These are phyloP conservation scores for Termitomyces sp. DNA, from an alignment of 768 basidiomycete species.

Conservation along the genomic window DNA sequence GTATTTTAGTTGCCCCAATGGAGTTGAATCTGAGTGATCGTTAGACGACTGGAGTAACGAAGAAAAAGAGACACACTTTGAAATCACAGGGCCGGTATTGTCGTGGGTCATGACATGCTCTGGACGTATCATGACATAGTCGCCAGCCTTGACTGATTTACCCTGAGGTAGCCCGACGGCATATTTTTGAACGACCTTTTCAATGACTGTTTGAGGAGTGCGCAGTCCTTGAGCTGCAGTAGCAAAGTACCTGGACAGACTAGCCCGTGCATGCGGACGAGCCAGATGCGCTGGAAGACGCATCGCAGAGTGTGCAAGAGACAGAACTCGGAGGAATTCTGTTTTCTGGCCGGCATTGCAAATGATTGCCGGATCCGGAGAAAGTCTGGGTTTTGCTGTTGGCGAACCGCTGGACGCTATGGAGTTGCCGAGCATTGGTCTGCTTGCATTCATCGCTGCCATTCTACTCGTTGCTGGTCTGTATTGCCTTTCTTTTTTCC, in stretches of 20 bases:
- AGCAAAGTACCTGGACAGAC: constrained; percentile 19
- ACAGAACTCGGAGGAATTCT: background rate
- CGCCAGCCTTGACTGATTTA: constrained; percentile 83
- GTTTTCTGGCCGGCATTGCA: background rate
- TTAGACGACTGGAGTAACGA: constrained; percentile 1
- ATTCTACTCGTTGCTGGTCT: constrained; percentile 4
- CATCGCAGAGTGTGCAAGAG: constrained; percentile 5
- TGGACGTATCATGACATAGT: constrained; percentile 99
- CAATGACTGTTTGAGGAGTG: constrained; percentile 83
- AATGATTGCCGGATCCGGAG: background rate
- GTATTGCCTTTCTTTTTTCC: background rate
- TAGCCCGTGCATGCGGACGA: constrained; percentile 1
- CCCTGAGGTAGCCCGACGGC: constrained; percentile 82
- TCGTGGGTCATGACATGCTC: constrained; percentile 99
- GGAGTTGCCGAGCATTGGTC: background rate
- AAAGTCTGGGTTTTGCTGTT: background rate
- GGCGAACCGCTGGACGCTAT: background rate
- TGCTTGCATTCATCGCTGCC: constrained; percentile 10
- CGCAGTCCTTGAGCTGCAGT: constrained; percentile 20
- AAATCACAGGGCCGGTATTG: constrained; percentile 96
- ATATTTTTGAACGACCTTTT: constrained; percentile 97
- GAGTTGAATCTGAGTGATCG: constrained; percentile 72
- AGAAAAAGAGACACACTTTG: constrained; percentile 60
- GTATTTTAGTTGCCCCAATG: constrained; percentile 82
- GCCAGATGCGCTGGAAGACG: constrained; percentile 15